Conservation (phyloP, 2,329 filamentous ascomycete genomes). For the Microcyclospora tardicrescens region DNA sequence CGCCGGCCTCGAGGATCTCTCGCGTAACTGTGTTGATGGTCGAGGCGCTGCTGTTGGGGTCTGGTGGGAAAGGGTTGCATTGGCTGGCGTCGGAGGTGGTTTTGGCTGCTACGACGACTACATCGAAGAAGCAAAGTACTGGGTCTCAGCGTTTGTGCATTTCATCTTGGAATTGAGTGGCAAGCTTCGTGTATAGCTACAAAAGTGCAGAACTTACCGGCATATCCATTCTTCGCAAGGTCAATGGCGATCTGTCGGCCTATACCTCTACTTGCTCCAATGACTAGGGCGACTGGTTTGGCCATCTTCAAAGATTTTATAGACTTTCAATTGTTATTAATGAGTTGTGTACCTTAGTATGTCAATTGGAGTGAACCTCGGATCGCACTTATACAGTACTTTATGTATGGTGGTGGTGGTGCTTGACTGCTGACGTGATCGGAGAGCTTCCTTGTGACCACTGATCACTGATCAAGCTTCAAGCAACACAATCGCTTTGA, state of each 20-base stretch:
- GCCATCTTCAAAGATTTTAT: no score
- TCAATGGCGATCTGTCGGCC: slow-evolving; percentile 70
- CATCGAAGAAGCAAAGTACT: not conserved
- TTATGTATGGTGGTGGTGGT: no score
- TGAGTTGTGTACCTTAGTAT: no score
- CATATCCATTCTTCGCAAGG: slow-evolving; percentile 56
- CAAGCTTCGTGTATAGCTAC: not conserved
- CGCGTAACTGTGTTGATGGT: slow-evolving; percentile 70
- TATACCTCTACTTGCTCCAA: slow-evolving; percentile 44
- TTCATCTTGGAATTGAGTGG: not conserved
- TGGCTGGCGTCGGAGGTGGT: slow-evolving; percentile 51
- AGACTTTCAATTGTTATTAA: no score
- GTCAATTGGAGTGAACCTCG: no score
- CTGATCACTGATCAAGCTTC: no score
- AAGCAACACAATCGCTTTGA: no score
- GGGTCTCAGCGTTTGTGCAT: not conserved
- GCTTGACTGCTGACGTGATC: no score
- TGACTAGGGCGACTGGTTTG: no score
- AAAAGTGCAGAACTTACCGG: slow-evolving; percentile 37
- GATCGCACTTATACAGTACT: no score
- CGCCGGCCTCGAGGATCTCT: slow-evolving; percentile 55
- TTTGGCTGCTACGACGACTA: slow-evolving; percentile 68
- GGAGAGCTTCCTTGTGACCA: no score
- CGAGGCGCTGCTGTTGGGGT: slow-evolving; percentile 60
- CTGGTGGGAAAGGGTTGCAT: slow-evolving; percentile 51